A percentile compares a stretch with the other conserved stretches of the same genome.
These are phyloP conservation scores for Beauveria caledonica DNA, from an alignment of 2,329 filamentous ascomycete species.

Conservation along the genomic window DNA sequence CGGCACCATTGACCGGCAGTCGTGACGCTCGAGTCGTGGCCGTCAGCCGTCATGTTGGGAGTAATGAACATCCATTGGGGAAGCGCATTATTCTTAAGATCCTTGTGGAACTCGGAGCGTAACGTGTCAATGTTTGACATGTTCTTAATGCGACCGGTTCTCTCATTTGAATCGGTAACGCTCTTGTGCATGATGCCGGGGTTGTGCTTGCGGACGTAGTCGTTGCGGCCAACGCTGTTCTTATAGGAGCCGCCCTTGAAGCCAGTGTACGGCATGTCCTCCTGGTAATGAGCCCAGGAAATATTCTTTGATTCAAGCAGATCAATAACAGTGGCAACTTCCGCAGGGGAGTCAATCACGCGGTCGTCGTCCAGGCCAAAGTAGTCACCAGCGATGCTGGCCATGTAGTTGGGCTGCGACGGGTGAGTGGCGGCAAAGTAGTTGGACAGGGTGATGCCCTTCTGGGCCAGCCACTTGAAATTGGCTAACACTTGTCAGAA, in stretches of 20 bases:
- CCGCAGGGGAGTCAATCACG: conserved; percentile 47
- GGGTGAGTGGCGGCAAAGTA: conserved; percentile 53
- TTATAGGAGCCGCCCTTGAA: conserved; percentile 56
- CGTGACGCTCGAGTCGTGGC: conserved; percentile 67
- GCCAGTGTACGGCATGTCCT: conserved; percentile 68
- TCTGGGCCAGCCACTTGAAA: conserved; percentile 20
- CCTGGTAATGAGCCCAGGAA: conserved; percentile 66
- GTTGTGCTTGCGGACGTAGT: conserved; percentile 81
- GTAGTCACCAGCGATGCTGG: conserved; percentile 52
- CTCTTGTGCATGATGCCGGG: conserved; percentile 57
- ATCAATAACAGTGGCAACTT: conserved; percentile 59
- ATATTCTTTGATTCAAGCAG: conserved; percentile 57
- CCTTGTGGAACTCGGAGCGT: conserved; percentile 51
- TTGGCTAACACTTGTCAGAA: conserved; percentile 15
- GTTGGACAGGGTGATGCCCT: conserved; percentile 24
- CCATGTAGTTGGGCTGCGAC: conserved; percentile 61
- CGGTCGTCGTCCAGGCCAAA: conserved; percentile 54
- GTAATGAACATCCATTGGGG: conserved; percentile 68
- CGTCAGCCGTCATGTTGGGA: conserved; percentile 68
- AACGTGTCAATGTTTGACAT: conserved; percentile 38
- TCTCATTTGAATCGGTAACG: conserved; percentile 48
- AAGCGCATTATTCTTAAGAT: conserved; percentile 53
- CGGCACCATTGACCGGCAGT: conserved; percentile 61
- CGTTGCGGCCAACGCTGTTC: conserved; percentile 58
- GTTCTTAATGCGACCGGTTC: conserved; percentile 66